Evolutionary conservation across 345 rosid genomes (phyloP).

Genomic region (Durio zibethinus): DNA sequence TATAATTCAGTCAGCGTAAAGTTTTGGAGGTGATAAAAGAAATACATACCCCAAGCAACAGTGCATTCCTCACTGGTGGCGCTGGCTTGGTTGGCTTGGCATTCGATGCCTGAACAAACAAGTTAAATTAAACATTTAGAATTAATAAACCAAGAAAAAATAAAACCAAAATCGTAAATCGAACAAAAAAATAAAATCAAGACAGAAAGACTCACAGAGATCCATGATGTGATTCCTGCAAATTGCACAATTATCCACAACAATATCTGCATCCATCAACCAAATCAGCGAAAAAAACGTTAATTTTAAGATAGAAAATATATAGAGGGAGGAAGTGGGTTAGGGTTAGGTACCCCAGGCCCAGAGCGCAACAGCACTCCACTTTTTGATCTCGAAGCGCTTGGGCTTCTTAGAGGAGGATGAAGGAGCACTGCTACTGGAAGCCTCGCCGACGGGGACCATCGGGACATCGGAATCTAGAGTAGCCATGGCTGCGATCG

Average conservation of each 20-base stretch:
- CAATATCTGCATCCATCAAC: conserved; percentile 58
- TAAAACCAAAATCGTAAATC: background rate
- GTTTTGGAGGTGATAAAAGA: background rate
- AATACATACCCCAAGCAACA: conserved; percentile 88
- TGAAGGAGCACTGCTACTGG: conserved; percentile 46
- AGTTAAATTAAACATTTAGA: conserved; percentile 12
- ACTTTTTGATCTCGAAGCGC: conserved; percentile 84
- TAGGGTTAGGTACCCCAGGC: conserved; percentile 67
- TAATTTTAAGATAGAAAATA: background rate
- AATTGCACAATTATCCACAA: conserved; percentile 93
- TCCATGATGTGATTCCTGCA: conserved; percentile 96
- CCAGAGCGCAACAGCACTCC: conserved; percentile 96
- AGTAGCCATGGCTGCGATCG: conserved; percentile 51
- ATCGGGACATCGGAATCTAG: conserved; percentile 74
- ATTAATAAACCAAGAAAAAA: background rate
- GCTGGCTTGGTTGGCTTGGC: conserved; percentile 95
- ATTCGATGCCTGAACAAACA: conserved; percentile 68
- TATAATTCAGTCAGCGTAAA: background rate
- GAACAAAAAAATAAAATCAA: conserved; percentile 3
- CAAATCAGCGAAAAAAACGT: background rate
- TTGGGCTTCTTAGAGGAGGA: conserved; percentile 71
- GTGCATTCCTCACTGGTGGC: conserved; percentile 99
- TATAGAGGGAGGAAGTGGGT: background rate
- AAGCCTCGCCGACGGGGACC: conserved; percentile 75
- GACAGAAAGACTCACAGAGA: conserved; percentile 58